phyloP scores from a whole-genome alignment of 805 yeast species.

The Saturnispora dispora region DNA sequence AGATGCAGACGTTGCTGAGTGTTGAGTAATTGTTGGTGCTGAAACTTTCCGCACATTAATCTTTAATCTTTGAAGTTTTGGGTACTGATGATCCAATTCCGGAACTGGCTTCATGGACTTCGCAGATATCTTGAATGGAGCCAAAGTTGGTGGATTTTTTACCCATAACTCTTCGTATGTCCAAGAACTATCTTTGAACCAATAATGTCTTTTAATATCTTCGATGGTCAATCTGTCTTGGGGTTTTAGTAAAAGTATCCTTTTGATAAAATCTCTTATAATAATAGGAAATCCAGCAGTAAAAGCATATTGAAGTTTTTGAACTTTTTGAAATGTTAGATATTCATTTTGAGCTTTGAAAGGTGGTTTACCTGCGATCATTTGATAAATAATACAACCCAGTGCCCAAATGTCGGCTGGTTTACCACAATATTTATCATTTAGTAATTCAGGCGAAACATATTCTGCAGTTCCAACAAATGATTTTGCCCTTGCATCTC shows the following conservation, averaged over 20 bases:
- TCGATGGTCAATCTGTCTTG: conserved; percentile 49
- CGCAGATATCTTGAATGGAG: conserved; percentile 68
- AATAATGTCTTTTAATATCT: conserved; percentile 53
- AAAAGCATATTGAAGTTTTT: conserved; percentile 72
- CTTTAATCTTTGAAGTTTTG: conserved; percentile 9
- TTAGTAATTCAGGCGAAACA: conserved; percentile 72
- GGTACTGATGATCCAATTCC: conserved; percentile 28
- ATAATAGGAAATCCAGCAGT: conserved; percentile 77
- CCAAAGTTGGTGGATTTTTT: conserved; percentile 48
- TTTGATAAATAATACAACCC: conserved; percentile 51
- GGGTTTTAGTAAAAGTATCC: conserved; percentile 56
- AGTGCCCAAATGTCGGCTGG: conserved; percentile 56
- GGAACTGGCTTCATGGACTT: conserved; percentile 75
- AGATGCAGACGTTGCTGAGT: background rate
- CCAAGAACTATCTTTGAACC: conserved; percentile 51
- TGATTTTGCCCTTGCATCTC: conserved; percentile 62
- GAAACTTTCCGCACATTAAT: conserved; percentile 5
- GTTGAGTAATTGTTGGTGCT: background rate
- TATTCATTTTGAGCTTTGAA: conserved; percentile 79
- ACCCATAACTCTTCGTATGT: conserved; percentile 51
- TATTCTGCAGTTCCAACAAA: conserved; percentile 85
- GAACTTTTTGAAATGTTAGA: conserved; percentile 70
- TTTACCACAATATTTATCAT: conserved; percentile 58
- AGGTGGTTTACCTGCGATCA: conserved; percentile 66
- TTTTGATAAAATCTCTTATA: conserved; percentile 63